Conservation (phyloP, 2,329 filamentous ascomycete genomes). For the Aphanocladium album region DNA sequence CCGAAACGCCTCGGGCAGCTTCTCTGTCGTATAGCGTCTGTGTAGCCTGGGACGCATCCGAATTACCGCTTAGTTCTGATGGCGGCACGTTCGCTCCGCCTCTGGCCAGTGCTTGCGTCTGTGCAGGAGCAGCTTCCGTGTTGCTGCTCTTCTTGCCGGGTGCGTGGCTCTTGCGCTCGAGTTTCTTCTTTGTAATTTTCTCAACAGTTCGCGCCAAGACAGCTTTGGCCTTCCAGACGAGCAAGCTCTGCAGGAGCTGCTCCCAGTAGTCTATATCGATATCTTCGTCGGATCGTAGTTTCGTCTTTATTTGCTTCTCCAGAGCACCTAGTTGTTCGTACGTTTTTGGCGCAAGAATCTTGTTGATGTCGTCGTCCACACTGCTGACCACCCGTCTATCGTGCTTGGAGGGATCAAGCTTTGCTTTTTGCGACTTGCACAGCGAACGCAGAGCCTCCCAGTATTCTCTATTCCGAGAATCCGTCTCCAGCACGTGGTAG, state of each 20-base stretch:
- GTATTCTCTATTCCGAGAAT: constrained; percentile 73
- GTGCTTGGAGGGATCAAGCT: constrained; percentile 52
- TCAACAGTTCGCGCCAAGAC: constrained; percentile 74
- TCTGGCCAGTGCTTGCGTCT: constrained; percentile 17
- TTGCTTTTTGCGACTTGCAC: constrained; percentile 69
- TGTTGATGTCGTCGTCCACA: constrained; percentile 83
- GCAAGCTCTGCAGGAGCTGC: constrained; percentile 76
- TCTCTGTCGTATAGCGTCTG: constrained; percentile 89
- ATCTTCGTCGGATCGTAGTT: constrained; percentile 81
- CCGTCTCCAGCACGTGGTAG: constrained; percentile 79
- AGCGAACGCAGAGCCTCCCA: constrained; percentile 89
- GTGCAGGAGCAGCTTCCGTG: not conserved
- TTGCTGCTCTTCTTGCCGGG: constrained; percentile 50
- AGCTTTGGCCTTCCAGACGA: constrained; percentile 88
- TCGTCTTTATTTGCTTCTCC: constrained; percentile 80
- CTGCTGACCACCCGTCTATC: constrained; percentile 75
- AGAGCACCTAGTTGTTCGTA: constrained; percentile 81
- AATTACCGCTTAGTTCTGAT: constrained; percentile 32
- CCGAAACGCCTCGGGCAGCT: constrained; percentile 81
- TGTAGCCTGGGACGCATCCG: constrained; percentile 81
- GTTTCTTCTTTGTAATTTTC: constrained; percentile 58
- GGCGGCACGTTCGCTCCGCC: constrained; percentile 2
- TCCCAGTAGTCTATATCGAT: constrained; percentile 99
- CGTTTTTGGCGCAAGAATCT: constrained; percentile 77
- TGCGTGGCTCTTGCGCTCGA: not conserved